Evolutionary conservation across 2,329 filamentous ascomycete species (phyloP).

Genomic region (Epichloe coenophiala): DNA sequence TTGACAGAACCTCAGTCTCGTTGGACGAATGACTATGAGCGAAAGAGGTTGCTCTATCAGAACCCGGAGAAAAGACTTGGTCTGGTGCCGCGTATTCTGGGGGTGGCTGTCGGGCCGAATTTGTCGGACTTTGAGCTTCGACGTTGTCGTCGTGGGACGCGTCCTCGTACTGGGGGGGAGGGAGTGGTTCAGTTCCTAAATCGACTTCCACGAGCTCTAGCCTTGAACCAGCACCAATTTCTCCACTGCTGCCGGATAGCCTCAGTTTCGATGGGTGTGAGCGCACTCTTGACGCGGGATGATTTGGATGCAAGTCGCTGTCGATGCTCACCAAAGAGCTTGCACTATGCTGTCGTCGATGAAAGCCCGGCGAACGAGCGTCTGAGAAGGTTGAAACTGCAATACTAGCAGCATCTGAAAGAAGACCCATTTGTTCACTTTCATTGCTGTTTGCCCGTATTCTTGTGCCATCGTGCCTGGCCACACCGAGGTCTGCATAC

Average conservation of each 20-base stretch:
- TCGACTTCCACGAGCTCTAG: conserved; percentile 40
- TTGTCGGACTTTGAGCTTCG: conserved; percentile 10
- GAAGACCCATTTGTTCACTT: conserved; percentile 56
- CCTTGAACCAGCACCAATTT: conserved; percentile 32
- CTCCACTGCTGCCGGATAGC: conserved; percentile 12
- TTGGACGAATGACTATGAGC: no score
- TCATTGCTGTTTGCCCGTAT: conserved; percentile 61
- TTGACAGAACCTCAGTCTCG: background rate
- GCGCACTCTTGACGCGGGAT: conserved; percentile 23
- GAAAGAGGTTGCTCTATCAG: background rate
- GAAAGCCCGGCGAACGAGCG: conserved; percentile 19
- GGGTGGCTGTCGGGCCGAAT: conserved; percentile 34
- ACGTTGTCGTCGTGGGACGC: conserved; percentile 27
- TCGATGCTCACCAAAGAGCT: conserved; percentile 43
- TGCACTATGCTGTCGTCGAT: conserved; percentile 34
- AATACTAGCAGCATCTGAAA: conserved; percentile 60
- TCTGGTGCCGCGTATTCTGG: conserved; percentile 29
- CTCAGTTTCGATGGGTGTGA: conserved; percentile 31
- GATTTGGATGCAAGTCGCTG: conserved; percentile 29
- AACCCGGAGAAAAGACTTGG: no score
- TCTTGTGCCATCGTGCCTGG: conserved; percentile 63
- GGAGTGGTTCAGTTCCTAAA: conserved; percentile 32
- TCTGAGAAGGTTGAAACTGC: conserved; percentile 21
- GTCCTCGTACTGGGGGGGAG: conserved; percentile 39
- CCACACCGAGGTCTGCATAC: conserved; percentile 64